A percentile compares a stretch with the other conserved stretches of the same genome.
Evolutionary conservation across 768 basidiomycete species (phyloP).

Genomic region (Psilocybe tampanensis): DNA sequence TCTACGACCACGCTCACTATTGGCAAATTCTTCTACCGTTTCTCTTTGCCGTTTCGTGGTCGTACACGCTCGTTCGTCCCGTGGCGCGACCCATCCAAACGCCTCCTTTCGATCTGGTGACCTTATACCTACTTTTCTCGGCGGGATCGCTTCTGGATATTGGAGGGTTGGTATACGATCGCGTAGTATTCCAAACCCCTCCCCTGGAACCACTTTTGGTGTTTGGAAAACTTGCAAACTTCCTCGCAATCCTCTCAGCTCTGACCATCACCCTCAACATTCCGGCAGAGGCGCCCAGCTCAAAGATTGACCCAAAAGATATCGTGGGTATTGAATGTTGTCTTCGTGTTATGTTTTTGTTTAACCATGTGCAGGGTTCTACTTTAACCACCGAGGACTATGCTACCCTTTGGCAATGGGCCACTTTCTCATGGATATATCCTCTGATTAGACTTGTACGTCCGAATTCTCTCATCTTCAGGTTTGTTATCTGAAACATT

Average conservation of each 20-base stretch:
- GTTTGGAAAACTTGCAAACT: conserved; percentile 38
- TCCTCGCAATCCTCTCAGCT: conserved; percentile 43
- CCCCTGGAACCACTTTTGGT: conserved; percentile 36
- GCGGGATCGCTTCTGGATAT: conserved; percentile 47
- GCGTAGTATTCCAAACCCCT: conserved; percentile 41
- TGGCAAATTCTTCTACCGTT: conserved; percentile 44
- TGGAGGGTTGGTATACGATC: conserved; percentile 56
- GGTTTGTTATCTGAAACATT: background rate
- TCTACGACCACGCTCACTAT: conserved; percentile 35
- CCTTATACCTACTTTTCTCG: conserved; percentile 56
- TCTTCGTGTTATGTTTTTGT: background rate
- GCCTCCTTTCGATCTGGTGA: conserved; percentile 63
- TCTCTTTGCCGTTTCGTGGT: conserved; percentile 59
- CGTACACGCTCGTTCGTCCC: conserved; percentile 64
- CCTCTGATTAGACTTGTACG: conserved; percentile 57
- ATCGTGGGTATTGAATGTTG: conserved; percentile 69
- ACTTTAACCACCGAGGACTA: conserved; percentile 75
- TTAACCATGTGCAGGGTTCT: conserved; percentile 42
- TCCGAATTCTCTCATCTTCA: background rate
- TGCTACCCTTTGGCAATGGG: conserved; percentile 69
- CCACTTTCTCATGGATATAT: conserved; percentile 71
- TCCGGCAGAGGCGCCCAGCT: conserved; percentile 66
- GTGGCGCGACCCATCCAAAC: conserved; percentile 55
- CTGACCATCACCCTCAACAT: conserved; percentile 55
- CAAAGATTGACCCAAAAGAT: conserved; percentile 48